Percentiles rank a stretch among this genome's conserved stretches.
Conservation (phyloP, 2,329 filamentous ascomycete genomes). For the Pyrenophora teres region DNA sequence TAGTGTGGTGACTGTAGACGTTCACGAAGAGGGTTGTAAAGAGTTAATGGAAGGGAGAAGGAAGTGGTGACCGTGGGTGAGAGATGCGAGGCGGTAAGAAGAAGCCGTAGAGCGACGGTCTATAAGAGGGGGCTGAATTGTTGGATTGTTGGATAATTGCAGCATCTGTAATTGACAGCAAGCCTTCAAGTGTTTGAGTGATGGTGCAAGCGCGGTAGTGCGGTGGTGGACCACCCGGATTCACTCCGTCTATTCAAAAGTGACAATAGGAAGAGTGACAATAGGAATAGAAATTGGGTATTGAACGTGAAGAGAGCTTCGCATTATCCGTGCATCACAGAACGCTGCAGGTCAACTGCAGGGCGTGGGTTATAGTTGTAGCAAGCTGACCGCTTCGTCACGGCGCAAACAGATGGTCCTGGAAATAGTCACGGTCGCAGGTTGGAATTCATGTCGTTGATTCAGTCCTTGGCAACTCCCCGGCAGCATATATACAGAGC, state of each 20-base stretch:
- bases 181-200: conserved; percentile 6
- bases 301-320: background rate
- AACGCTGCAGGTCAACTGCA: conserved; percentile 4
- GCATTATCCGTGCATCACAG: background rate
- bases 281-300: background rate
- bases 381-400: conserved; percentile 13
- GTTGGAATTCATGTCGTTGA: conserved; percentile 19
- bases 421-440: conserved; percentile 1
- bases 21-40: background rate
- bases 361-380: background rate
- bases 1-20: background rate
- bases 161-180: background rate
- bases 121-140: background rate
- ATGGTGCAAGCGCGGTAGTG: conserved; percentile 4
- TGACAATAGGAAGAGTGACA: background rate
- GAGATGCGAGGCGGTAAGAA: background rate
- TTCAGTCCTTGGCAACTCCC: conserved; percentile 16
- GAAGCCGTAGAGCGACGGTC: background rate
- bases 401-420: conserved; percentile 17
- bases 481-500: conserved; percentile 40
- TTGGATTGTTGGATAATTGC: background rate
- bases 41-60: background rate
- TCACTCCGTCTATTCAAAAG: background rate
- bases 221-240: background rate
- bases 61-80: background rate